Evolutionary conservation across 805 yeast species (phyloP).

Genomic region (Priceomyces fermenticarens): DNA sequence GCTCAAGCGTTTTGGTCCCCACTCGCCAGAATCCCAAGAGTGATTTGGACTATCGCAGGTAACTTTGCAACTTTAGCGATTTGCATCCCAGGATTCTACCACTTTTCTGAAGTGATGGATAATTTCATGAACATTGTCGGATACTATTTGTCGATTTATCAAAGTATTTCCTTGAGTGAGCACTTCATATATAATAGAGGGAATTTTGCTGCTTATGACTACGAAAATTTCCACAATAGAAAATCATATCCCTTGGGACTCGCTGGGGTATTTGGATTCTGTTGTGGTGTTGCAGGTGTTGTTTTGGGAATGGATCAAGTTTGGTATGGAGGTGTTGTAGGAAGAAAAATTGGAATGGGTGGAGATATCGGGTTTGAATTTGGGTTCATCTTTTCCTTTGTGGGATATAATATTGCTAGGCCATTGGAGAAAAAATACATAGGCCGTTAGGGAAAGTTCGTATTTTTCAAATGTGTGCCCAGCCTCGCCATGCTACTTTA

Average conservation of each 20-base stretch:
- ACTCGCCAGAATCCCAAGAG: constrained; percentile 74
- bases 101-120: constrained; percentile 68
- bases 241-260: constrained; percentile 65
- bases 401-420: constrained; percentile 57
- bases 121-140: constrained; percentile 90
- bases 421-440: constrained; percentile 64
- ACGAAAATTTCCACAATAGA: constrained; percentile 57
- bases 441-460: no score
- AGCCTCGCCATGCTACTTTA: no score
- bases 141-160: constrained; percentile 86
- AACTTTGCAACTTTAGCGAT: constrained; percentile 78
- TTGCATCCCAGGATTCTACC: constrained; percentile 83
- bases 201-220: constrained; percentile 56
- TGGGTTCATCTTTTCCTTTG: constrained; percentile 62
- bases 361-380: constrained; percentile 89
- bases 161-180: constrained; percentile 71
- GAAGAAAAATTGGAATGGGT: constrained; percentile 61
- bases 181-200: constrained; percentile 77
- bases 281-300: constrained; percentile 82
- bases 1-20: constrained; percentile 83
- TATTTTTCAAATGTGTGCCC: no score
- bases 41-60: constrained; percentile 75
- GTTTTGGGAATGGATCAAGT: constrained; percentile 84
- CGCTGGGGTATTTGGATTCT: constrained; percentile 79
- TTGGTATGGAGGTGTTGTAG: constrained; percentile 79